Percentiles rank a stretch among this genome's conserved stretches.
phyloP scores from a whole-genome alignment of 2,329 filamentous ascomycete genomes.

The Neurospora sp. region DNA sequence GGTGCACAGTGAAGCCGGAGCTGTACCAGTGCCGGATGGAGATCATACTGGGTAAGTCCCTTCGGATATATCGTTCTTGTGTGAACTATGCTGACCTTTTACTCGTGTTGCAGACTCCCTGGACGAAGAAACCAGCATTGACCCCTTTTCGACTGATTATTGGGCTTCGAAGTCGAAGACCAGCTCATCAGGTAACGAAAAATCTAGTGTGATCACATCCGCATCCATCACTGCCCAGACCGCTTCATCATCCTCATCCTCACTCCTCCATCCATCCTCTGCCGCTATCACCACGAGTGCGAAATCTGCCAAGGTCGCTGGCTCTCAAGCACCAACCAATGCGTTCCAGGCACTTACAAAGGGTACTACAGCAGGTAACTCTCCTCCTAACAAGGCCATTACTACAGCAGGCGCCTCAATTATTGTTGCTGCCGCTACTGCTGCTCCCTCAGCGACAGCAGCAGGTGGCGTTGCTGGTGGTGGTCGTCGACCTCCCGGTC shows the following conservation, averaged over 20 bases:
- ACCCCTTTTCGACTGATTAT: constrained; percentile 77
- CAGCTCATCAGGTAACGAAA: constrained; percentile 12
- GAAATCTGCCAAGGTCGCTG: constrained; percentile 7
- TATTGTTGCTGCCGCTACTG: not conserved
- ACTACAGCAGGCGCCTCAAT: not conserved
- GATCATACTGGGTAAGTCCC: constrained; percentile 55
- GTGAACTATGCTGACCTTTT: constrained; percentile 12
- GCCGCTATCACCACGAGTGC: not conserved
- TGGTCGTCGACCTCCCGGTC: not conserved
- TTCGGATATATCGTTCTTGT: not conserved
- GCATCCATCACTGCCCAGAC: constrained; percentile 6
- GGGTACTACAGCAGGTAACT: constrained; percentile 3
- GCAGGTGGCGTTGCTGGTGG: not conserved
- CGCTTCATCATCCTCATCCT: constrained; percentile 1
- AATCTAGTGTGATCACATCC: constrained; percentile 7
- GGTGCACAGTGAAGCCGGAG: constrained; percentile 37
- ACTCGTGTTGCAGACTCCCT: constrained; percentile 29
- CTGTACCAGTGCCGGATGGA: constrained; percentile 61
- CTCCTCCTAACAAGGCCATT: constrained; percentile 5
- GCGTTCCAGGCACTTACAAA: constrained; percentile 14
- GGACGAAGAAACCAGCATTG: constrained; percentile 49
- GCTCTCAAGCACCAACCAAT: constrained; percentile 11
- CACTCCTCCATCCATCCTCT: constrained; percentile 1
- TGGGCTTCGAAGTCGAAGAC: constrained; percentile 47
- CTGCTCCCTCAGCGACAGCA: not conserved